phyloP scores from a whole-genome alignment of 129 eudicot species.

The Flaveria ramosissima region DNA sequence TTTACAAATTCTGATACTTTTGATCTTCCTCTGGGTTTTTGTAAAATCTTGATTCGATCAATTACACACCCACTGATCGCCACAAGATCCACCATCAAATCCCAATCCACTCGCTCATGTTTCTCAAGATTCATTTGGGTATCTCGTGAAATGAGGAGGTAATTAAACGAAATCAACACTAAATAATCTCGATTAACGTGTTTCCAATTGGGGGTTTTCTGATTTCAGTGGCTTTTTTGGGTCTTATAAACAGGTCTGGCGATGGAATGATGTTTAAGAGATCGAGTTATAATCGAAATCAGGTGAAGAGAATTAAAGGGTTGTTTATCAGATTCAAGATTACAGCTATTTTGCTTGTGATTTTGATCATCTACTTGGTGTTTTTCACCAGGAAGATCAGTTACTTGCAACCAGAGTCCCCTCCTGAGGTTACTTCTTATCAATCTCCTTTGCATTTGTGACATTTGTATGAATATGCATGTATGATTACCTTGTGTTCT shows the following conservation, averaged over 20 bases:
- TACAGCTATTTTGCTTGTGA: slow-evolving; percentile 46
- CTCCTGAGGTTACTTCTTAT: slow-evolving; percentile 48
- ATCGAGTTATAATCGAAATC: slow-evolving; percentile 51
- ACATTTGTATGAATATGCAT: not conserved
- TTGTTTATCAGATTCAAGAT: slow-evolving; percentile 52
- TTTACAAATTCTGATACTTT: too few species aligned
- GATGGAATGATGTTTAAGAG: slow-evolving; percentile 44
- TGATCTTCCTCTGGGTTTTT: too few species aligned
- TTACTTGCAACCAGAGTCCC: slow-evolving; percentile 35
- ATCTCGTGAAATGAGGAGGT: slow-evolving; percentile 40
- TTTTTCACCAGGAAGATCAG: slow-evolving; percentile 42
- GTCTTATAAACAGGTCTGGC: slow-evolving; percentile 37
- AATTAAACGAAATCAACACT: not conserved
- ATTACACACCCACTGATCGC: not conserved
- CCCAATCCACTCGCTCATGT: not conserved
- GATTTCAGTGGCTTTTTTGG: not conserved
- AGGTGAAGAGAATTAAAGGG: slow-evolving; percentile 65
- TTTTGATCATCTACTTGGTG: slow-evolving; percentile 56
- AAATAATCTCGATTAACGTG: not conserved
- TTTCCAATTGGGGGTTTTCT: slow-evolving; percentile 6
- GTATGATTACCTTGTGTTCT: not conserved
- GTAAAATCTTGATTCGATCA: slow-evolving; percentile 17
- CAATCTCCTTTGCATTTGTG: not conserved
- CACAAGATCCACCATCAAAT: slow-evolving; percentile 22
- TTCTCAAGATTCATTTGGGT: slow-evolving; percentile 2